These are phyloP conservation scores for Rhypophila decipiens DNA, from an alignment of 495 filamentous ascomycete species.

Conservation along the genomic window DNA sequence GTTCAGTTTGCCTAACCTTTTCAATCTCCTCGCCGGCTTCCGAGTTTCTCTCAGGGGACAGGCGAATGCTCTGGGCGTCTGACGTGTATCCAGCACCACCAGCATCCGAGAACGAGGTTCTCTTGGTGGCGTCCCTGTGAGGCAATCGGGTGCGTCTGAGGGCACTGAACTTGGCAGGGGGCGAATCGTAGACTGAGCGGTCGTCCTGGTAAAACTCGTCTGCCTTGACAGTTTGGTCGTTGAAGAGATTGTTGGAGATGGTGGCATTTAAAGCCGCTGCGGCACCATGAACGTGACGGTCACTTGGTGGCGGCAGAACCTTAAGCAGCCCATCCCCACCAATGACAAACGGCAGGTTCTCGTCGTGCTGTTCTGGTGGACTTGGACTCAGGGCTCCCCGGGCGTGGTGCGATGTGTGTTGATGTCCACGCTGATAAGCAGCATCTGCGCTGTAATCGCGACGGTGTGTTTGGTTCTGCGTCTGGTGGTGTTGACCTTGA, in stretches of 20 bases:
- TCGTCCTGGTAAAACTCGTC: conserved; percentile 20
- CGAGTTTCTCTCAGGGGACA: conserved; percentile 21
- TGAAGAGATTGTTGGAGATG: conserved; percentile 8
- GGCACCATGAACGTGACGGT: conserved; percentile 4
- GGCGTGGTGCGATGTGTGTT: conserved; percentile 1
- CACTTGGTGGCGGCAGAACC: conserved; percentile 15
- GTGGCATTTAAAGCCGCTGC: conserved; percentile 6
- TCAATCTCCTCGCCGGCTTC: conserved; percentile 19
- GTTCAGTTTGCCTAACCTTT: conserved; percentile 19
- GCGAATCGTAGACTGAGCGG: conserved; percentile 16
- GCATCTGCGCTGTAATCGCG: conserved; percentile 23
- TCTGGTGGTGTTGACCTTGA: conserved; percentile 14
- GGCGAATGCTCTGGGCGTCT: conserved; percentile 13
- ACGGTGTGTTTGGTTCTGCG: no score
- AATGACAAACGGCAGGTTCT: conserved; percentile 27
- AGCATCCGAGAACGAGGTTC: conserved; percentile 16
- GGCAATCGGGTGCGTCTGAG: conserved; percentile 19
- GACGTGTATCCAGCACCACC: conserved; percentile 12
- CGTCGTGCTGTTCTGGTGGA: conserved; percentile 7
- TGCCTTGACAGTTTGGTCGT: conserved; percentile 11
- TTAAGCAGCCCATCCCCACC: conserved; percentile 26
- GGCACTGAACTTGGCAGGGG: conserved; percentile 19
- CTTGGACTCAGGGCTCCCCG: conserved; percentile 1
- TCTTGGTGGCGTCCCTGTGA: conserved; percentile 17
- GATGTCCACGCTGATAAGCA: conserved; percentile 9